phyloP scores from a whole-genome alignment of 2,329 filamentous ascomycete species.

The Claviceps purpurea region DNA sequence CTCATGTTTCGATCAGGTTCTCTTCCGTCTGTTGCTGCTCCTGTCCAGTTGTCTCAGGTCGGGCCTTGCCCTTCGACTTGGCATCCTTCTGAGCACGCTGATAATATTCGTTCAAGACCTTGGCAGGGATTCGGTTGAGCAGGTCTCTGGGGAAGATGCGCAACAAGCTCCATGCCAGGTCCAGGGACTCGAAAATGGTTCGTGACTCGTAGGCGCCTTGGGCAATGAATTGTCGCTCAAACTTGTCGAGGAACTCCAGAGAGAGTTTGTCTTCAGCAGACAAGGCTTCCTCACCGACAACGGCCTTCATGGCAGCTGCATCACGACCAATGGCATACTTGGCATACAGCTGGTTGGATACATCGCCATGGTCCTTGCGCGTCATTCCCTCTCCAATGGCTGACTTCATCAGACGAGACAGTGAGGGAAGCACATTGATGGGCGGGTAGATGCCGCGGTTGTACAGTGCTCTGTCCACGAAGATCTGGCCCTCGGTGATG shows the following conservation, averaged over 20 bases:
- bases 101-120: constrained; percentile 74
- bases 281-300: constrained; percentile 94
- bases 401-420: constrained; percentile 99
- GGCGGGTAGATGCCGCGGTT: constrained; percentile 98
- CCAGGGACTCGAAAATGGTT: constrained; percentile 83
- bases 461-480: constrained; percentile 81
- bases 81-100: constrained; percentile 50
- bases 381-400: constrained; percentile 97
- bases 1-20: constrained; percentile 47
- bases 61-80: constrained; percentile 49
- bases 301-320: constrained; percentile 96
- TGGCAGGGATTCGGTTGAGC: constrained; percentile 85
- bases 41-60: constrained; percentile 26
- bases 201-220: constrained; percentile 89
- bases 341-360: constrained; percentile 98
- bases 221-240: constrained; percentile 86
- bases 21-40: constrained; percentile 35
- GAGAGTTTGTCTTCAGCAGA: constrained; percentile 95
- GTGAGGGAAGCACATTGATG: constrained; percentile 94
- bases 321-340: constrained; percentile 99
- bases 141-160: constrained; percentile 97
- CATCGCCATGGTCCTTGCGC: constrained; percentile 91
- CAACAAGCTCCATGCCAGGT: constrained; percentile 90
- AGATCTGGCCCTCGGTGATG: constrained; percentile 98
- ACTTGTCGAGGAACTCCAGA: constrained; percentile 96